Evolutionary conservation across 345 rosid species (phyloP), one percentile per base, ranked within the genome.

Genomic region (Pugionium dolabratum): DNA sequence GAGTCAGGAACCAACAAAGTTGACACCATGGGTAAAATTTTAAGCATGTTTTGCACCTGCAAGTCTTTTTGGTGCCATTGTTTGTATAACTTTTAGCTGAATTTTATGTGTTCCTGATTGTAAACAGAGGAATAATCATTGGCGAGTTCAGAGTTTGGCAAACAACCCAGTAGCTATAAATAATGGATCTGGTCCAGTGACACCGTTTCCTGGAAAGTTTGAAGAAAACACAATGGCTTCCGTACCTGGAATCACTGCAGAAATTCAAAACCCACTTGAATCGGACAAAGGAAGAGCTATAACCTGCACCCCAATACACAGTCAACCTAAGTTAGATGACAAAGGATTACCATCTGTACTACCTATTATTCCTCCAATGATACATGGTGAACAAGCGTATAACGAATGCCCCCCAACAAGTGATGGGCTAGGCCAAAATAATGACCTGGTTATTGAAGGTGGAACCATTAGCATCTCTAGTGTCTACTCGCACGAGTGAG

Each of bases 401-500:
- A 74, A 68, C 36, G 96, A 86, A 71, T 83, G 83, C 72, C 90
- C 81, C 50, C 54, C 77, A 39, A 59, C 71, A 5, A 72, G 72
- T 67, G 84, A 83, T 63, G 63, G 64, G 44, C 39, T 71, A 65
- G 80, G 79, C 57, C 85, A 74, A 66, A 82, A 69, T 57, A 87
- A 85, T 62, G 93, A 85, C 60, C 78, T 89, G 55, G 78, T 79
- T 30, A 75, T 91, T 51, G 99, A 95, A 82, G 95, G 95, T 64
- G 99, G 99, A 49, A 88, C 84, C n/a, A 94, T 94, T 67, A 91
- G 75, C 81, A 85, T 94, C 71, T 94, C 97, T 31, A 94, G 85
- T 66, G 78, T 50, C 44, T 94, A 94, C 50, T 74, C 78, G 2
- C 78, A 74, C 18, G 73, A 74, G 78, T 74, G 65, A 74, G 78